Percentiles rank a stretch among this genome's conserved stretches.
phyloP scores from a whole-genome alignment of 2,329 filamentous ascomycete genomes.

The Pseudogymnoascus sp. region DNA sequence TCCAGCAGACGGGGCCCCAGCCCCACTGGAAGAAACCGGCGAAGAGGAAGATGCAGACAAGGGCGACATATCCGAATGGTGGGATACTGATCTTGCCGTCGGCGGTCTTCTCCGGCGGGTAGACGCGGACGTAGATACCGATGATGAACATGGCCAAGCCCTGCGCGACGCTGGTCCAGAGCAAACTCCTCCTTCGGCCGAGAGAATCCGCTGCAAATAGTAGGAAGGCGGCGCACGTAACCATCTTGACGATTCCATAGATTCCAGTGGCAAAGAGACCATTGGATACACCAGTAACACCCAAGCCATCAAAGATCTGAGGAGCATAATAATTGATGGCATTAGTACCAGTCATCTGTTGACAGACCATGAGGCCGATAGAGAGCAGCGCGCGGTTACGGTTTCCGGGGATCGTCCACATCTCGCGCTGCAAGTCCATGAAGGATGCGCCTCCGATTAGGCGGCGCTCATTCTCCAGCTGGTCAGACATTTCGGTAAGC shows the following conservation, averaged over 20 bases:
- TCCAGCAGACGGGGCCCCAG: conserved; percentile 66
- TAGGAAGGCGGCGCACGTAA: conserved; percentile 54
- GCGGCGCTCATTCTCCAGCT: conserved; percentile 40
- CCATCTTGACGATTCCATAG: conserved; percentile 64
- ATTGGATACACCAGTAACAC: conserved; percentile 45
- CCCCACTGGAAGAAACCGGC: conserved; percentile 61
- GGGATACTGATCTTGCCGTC: conserved; percentile 37
- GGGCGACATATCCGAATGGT: conserved; percentile 59
- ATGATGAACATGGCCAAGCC: conserved; percentile 59
- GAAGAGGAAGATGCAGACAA: conserved; percentile 65
- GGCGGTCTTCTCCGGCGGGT: conserved; percentile 44
- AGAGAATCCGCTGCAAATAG: conserved; percentile 61
- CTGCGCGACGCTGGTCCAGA: conserved; percentile 57
- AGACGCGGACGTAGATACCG: conserved; percentile 59
- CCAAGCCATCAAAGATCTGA: conserved; percentile 58
- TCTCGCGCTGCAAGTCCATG: conserved; percentile 49
- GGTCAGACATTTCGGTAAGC: conserved; percentile 34
- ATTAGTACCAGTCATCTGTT: conserved; percentile 58
- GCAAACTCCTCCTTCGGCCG: conserved; percentile 45
- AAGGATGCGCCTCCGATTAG: conserved; percentile 40
- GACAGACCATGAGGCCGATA: conserved; percentile 56
- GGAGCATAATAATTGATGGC: conserved; percentile 57
- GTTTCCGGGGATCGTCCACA: conserved; percentile 49
- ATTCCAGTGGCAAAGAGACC: conserved; percentile 65
- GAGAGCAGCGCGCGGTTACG: conserved; percentile 56